Evolutionary conservation across 2,329 filamentous ascomycete genomes (phyloP), one percentile per base, ranked within the genome.

Genomic region (Hirsutella minnesotensis): DNA sequence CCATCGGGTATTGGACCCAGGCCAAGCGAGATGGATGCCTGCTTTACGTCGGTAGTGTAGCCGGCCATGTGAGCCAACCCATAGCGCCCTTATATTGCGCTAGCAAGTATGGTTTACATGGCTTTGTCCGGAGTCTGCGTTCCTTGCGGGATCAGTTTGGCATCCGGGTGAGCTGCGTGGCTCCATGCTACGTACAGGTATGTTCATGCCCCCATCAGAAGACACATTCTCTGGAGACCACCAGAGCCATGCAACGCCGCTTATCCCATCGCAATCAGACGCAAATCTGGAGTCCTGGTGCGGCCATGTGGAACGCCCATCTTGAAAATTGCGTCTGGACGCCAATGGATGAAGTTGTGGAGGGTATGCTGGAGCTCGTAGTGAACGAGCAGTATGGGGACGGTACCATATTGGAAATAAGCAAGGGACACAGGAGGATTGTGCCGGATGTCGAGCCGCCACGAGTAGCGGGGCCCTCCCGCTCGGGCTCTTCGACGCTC

Each of bases 41-140:
- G 21, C 46, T 65, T 19, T 51, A 57, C 36, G 53, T 64, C 9
- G 55, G 58, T 27, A 64, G 60, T 44, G 54, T 64, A 29, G 59
- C 58, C 1, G 61, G 60, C 1, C 55, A 62, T 41, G 47, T 50
- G 1, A 46, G 50, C 2, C 50, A 45, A 9, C 51, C 60, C 30
- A 50, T 51, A 18, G 57, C 60, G 10, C 63, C 63, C 9, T 46
- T 65, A 18, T 66, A 66, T 45, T 52, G 55, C 37, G 56, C 62
- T 7, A 61, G 56, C 43, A 66, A 66, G 53, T 54, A 59, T 39
- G 63, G 59, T 0, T 47, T 66, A 7, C 54, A 60, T 10, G 61
- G 56, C 2, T 64, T 66, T 39, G 60, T 62, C 31, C 46, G 52
- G 20, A 53, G 51, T 4, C 45, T 66, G 3, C 56, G 50, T 1